Base-by-base conservation (phyloP, 2,329 filamentous ascomycete species). In the Aspergillus sojae region DNA sequence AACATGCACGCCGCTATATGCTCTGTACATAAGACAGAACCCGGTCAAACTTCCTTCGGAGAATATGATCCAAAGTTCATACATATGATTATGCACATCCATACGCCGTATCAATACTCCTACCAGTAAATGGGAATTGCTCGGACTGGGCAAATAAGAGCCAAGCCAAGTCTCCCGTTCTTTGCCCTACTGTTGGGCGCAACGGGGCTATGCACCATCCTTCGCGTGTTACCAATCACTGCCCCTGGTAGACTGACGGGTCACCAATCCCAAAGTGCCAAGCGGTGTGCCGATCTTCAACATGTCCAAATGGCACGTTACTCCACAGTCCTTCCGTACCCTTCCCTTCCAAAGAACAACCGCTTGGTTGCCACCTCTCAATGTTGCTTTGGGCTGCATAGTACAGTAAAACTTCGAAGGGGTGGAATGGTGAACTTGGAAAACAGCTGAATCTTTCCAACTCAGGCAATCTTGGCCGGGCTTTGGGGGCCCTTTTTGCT, bases 131-230 rank as follows among this genome's bases (percentile, higher is more conserved):
- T 26, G 26, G 26, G 12, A 52, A 26, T 48, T 48, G 6, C 16
- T 32, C 28, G 30, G 30, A 5, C 28, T 11, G 45, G 12, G 21
- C n/a, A 54, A 54, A 54, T n/a, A 54, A 23, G 11, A 5, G 50
- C 30, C 30, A 36, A 34, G 28, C 28, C 50, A 21, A 21, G 19
- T 36, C 59, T 26, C 16, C 59, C 19, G 59, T 46, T 45, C 52
- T 56, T 53, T 61, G 52, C 52, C 58, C 46, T 36, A 30, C 30
- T 30, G 56, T 60, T 28, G 65, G 65, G 65, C 64, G 64, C 62
- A 65, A 62, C 36, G 65, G 55, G 65, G 65, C 65, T 46, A 63
- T 66, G 65, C 39, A 41, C 39, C 58, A 61, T 61, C 55, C 55
- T 56, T 57, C 55, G 39, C 55, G 41, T 36, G 30, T 54, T 30